These are phyloP conservation scores for Diospyros lotus DNA, from an alignment of 148 eudicot genomes.

Conservation along the genomic window DNA sequence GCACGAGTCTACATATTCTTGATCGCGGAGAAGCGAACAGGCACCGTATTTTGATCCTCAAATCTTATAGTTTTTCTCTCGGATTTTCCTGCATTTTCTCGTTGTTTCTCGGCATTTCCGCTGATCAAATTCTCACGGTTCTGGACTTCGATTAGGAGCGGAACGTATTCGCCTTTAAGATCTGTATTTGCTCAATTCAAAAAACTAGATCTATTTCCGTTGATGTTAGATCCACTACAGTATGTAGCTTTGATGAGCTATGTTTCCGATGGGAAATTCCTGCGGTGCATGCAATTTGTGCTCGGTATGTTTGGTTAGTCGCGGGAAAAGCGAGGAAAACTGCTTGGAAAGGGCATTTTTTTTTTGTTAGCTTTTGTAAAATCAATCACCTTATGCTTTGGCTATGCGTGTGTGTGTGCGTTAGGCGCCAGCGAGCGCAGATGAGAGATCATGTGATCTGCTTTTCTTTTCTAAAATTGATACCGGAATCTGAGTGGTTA, in stretches of 20 bases:
- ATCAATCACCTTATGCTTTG: neutral
- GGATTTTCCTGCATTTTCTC: conserved; percentile 10
- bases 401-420: neutral
- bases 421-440: neutral
- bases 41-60: neutral
- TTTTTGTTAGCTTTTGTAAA: neutral
- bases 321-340: neutral
- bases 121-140: neutral
- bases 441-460: neutral
- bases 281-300: neutral
- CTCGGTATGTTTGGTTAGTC: neutral
- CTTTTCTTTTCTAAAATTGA: neutral
- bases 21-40: neutral
- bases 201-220: neutral
- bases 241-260: neutral
- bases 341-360: neutral
- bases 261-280: too few relatives aligned
- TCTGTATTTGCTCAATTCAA: neutral
- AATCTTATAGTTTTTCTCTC: neutral
- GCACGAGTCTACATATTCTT: neutral
- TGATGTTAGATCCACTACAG: neutral
- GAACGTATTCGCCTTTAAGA: neutral
- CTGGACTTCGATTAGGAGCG: neutral
- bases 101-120: conserved; percentile 1
- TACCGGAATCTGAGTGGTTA: neutral